These are phyloP conservation scores for Bipolaris cookei DNA, from an alignment of 2,329 filamentous ascomycete genomes.

Conservation along the genomic window DNA sequence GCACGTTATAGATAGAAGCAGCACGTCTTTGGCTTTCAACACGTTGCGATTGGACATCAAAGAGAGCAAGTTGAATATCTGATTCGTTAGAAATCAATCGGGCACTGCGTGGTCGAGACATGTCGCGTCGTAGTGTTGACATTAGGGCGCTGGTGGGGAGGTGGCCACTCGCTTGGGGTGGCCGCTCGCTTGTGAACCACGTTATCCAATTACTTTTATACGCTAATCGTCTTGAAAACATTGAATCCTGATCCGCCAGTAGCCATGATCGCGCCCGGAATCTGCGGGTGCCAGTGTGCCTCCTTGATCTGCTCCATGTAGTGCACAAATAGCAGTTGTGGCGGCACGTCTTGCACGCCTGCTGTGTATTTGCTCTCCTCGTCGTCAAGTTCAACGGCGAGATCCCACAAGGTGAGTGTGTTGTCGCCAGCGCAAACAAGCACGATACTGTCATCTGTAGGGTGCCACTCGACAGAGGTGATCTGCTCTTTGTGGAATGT, in stretches of 20 bases:
- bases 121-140: too few species aligned
- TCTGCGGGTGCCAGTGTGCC: slow-evolving; percentile 96
- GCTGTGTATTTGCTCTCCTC: slow-evolving; percentile 92
- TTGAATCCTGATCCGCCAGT: slow-evolving; percentile 87
- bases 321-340: slow-evolving; percentile 94
- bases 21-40: too few species aligned
- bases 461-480: slow-evolving; percentile 96
- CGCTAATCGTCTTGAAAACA: slow-evolving; percentile 52
- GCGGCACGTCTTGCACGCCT: slow-evolving; percentile 86
- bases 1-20: too few species aligned
- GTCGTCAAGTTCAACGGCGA: slow-evolving; percentile 94
- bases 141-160: too few species aligned
- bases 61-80: too few species aligned
- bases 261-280: slow-evolving; percentile 85
- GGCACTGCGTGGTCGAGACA: too few species aligned
- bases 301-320: slow-evolving; percentile 96
- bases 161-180: too few species aligned
- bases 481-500: slow-evolving; percentile 96
- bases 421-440: slow-evolving; percentile 91
- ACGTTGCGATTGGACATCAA: too few species aligned
- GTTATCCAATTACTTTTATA: slow-evolving; percentile 30
- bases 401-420: slow-evolving; percentile 94
- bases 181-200: too few species aligned
- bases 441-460: slow-evolving; percentile 93
- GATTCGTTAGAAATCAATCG: too few species aligned